Percentiles rank a stretch among this genome's conserved stretches.
phyloP scores from a whole-genome alignment of 345 rosid species.

The Corchorus capsularis region DNA sequence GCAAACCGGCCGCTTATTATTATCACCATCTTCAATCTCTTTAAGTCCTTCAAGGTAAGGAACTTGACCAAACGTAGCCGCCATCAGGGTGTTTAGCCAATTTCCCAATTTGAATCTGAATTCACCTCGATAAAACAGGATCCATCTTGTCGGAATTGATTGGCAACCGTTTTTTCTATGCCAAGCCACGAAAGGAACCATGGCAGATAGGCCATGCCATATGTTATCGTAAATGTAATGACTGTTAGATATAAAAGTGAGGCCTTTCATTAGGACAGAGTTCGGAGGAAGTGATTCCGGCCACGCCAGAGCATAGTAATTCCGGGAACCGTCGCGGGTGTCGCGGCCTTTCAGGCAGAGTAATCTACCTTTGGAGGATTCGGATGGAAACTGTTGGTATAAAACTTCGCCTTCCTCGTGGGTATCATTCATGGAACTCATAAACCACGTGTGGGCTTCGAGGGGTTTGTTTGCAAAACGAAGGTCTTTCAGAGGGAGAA shows the following conservation, averaged over 20 bases:
- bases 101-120: slow-evolving; percentile 49
- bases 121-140: slow-evolving; percentile 76
- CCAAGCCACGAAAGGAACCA: slow-evolving; percentile 72
- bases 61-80: slow-evolving; percentile 43
- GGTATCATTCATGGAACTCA: slow-evolving; percentile 69
- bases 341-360: slow-evolving; percentile 70
- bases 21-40: slow-evolving; percentile 22
- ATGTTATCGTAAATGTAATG: slow-evolving; percentile 65
- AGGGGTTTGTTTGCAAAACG: slow-evolving; percentile 50
- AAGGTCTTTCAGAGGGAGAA: slow-evolving; percentile 64
- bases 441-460: slow-evolving; percentile 73
- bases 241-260: slow-evolving; percentile 68
- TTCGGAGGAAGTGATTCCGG: slow-evolving; percentile 55
- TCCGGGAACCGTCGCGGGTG: slow-evolving; percentile 71
- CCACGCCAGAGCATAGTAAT: slow-evolving; percentile 71
- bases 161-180: slow-evolving; percentile 46
- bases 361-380: slow-evolving; percentile 46
- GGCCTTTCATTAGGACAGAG: slow-evolving; percentile 49
- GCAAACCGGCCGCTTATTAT: slow-evolving; percentile 43
- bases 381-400: slow-evolving; percentile 65
- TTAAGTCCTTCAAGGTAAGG: slow-evolving; percentile 37
- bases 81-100: slow-evolving; percentile 48
- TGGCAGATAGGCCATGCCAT: slow-evolving; percentile 69
- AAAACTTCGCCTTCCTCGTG: slow-evolving; percentile 67
- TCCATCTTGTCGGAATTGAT: slow-evolving; percentile 53